phyloP scores from a whole-genome alignment of 2,329 filamentous ascomycete species.

The Colletotrichum spinosum region DNA sequence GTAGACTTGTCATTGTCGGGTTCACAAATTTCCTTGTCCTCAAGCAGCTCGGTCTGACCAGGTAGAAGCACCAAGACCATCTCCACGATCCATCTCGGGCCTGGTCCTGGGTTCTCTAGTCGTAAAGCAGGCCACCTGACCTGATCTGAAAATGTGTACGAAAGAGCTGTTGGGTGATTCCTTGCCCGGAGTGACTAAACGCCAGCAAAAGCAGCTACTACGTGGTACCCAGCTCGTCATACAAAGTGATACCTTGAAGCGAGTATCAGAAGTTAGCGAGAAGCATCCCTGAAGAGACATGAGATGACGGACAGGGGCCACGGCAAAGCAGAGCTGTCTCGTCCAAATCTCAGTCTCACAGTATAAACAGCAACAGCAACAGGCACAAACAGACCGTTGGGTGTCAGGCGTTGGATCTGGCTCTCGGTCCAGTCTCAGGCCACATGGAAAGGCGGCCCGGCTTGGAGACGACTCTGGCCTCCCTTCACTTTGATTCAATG shows the following conservation, averaged over 20 bases:
- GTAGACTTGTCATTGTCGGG: no score
- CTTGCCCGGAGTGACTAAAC: no score
- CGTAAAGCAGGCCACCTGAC: no score
- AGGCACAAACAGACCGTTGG: not conserved
- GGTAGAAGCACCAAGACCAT: no score
- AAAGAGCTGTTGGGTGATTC: no score
- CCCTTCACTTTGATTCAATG: conserved; percentile 11
- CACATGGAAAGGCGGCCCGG: conserved; percentile 37
- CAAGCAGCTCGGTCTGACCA: no score
- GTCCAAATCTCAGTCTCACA: not conserved
- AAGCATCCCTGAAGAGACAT: not conserved
- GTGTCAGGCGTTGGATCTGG: not conserved
- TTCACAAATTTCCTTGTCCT: no score
- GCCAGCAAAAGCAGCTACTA: not conserved
- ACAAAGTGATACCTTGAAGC: not conserved
- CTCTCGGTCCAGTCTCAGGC: conserved; percentile 8
- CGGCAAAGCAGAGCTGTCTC: not conserved
- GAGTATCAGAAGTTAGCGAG: not conserved
- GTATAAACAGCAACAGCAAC: not conserved
- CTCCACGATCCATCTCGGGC: no score
- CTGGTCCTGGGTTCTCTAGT: no score
- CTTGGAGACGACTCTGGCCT: conserved; percentile 7
- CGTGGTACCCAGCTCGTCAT: not conserved
- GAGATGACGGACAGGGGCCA: not conserved
- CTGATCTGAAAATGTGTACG: no score